These are phyloP conservation scores for Plantago ovata DNA, from an alignment of 257 asterid genomes.

Conservation along the genomic window DNA sequence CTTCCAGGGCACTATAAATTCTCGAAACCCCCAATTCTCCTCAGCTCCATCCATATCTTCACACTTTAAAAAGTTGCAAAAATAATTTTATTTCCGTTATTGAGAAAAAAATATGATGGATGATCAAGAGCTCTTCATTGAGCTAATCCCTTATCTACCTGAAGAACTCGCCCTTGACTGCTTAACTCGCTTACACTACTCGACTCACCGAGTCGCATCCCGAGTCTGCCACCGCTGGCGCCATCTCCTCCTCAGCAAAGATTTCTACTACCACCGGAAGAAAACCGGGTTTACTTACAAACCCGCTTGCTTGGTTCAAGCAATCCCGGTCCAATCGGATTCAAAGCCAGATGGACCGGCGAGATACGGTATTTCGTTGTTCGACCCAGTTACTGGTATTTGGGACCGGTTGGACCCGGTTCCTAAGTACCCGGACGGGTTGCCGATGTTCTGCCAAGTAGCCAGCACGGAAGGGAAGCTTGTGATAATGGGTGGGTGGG, in stretches of 20 bases:
- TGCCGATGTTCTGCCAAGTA: conserved; percentile 85
- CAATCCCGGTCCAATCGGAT: conserved; percentile 39
- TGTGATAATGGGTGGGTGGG: conserved; percentile 76
- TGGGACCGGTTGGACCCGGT: conserved; percentile 75
- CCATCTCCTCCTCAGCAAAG: conserved; percentile 49
- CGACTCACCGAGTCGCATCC: conserved; percentile 51
- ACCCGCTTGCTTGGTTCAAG: conserved; percentile 69
- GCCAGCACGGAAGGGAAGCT: conserved; percentile 66
- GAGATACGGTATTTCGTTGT: conserved; percentile 60
- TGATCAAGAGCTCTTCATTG: conserved; percentile 28
- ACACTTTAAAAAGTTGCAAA: too few relatives aligned
- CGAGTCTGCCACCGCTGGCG: conserved; percentile 73
- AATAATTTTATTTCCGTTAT: too few relatives aligned
- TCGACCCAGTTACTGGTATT: conserved; percentile 37
- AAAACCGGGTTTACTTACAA: conserved; percentile 48
- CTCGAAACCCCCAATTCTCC: too few relatives aligned
- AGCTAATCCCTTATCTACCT: conserved; percentile 72
- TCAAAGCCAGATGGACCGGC: conserved; percentile 54
- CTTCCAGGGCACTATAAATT: too few relatives aligned
- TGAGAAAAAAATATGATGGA: too few relatives aligned
- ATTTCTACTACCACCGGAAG: conserved; percentile 63
- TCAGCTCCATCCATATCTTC: too few relatives aligned
- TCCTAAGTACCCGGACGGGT: conserved; percentile 59
- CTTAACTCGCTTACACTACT: conserved; percentile 71
- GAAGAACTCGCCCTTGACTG: conserved; percentile 84